These are phyloP conservation scores for Incumbomyces delicatus DNA, from an alignment of 2,329 filamentous ascomycete species.

Conservation along the genomic window DNA sequence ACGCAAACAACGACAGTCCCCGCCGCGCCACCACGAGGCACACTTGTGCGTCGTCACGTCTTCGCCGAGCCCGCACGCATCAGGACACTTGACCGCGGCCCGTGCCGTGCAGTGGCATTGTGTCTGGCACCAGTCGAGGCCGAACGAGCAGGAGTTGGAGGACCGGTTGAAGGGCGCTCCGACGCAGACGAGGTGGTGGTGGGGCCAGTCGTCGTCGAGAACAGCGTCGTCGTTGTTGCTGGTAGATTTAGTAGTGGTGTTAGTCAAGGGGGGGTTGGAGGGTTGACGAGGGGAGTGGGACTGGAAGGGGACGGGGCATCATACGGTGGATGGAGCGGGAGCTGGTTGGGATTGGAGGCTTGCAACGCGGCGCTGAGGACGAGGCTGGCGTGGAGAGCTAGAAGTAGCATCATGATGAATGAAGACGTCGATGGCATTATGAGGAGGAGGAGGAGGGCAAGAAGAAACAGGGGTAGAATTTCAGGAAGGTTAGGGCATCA, in stretches of 20 bases:
- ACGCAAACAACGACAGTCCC: background rate
- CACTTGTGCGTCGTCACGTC: background rate
- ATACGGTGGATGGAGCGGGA: too few relatives aligned
- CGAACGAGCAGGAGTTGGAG: background rate
- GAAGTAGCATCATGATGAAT: too few relatives aligned
- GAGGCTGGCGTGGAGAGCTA: too few relatives aligned
- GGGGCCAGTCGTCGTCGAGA: background rate
- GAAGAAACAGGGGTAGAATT: too few relatives aligned
- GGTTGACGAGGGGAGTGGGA: too few relatives aligned
- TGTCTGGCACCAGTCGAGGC: background rate
- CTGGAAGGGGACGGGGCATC: too few relatives aligned
- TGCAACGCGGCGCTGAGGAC: too few relatives aligned
- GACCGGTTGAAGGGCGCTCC: background rate
- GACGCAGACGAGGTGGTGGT: slow-evolving; percentile 1
- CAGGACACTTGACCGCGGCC: background rate
- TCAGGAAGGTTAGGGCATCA: too few relatives aligned
- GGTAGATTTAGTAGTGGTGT: background rate
- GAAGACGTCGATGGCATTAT: too few relatives aligned
- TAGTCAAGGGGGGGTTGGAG: background rate
- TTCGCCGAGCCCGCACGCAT: background rate
- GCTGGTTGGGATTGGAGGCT: too few relatives aligned
- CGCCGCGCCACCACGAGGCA: background rate
- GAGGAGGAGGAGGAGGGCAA: too few relatives aligned
- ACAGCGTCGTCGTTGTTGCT: too few relatives aligned
- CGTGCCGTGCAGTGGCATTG: background rate